Conservation (phyloP, 345 rosid species). For the Fremontodendron californicum region DNA sequence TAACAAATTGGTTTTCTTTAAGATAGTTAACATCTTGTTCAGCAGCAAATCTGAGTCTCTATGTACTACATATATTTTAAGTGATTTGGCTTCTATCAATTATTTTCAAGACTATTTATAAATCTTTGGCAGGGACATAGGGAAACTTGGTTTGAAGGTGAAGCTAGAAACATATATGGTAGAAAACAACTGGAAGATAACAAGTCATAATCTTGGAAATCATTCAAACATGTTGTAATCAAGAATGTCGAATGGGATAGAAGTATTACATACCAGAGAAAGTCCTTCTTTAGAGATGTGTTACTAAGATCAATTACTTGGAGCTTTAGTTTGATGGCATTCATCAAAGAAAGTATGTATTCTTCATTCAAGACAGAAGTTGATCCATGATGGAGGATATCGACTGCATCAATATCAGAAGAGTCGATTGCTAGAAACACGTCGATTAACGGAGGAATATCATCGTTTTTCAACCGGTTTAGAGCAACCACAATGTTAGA, state of each 20-base stretch:
- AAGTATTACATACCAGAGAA: constrained; percentile 30
- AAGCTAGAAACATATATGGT: background rate
- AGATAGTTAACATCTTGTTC: background rate
- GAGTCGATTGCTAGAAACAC: constrained; percentile 23
- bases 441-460: constrained; percentile 36
- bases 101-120: too few species aligned
- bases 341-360: constrained; percentile 32
- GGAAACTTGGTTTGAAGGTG: background rate
- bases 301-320: constrained; percentile 34
- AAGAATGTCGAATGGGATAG: background rate
- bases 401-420: constrained; percentile 35
- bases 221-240: background rate
- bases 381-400: constrained; percentile 25
- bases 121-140: background rate
- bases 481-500: constrained; percentile 29
- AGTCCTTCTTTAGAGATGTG: constrained; percentile 27
- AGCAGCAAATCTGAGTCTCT: background rate
- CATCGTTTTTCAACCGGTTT: constrained; percentile 35
- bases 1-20: background rate
- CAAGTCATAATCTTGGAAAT: background rate
- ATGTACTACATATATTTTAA: background rate
- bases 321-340: constrained; percentile 34
- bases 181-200: background rate
- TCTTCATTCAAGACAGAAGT: constrained; percentile 32
- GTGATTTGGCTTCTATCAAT: background rate